Percentiles rank a stretch among this genome's conserved stretches.
Evolutionary conservation across 2,329 filamentous ascomycete genomes (phyloP).

Genomic region (Amauroascus verrucosus): DNA sequence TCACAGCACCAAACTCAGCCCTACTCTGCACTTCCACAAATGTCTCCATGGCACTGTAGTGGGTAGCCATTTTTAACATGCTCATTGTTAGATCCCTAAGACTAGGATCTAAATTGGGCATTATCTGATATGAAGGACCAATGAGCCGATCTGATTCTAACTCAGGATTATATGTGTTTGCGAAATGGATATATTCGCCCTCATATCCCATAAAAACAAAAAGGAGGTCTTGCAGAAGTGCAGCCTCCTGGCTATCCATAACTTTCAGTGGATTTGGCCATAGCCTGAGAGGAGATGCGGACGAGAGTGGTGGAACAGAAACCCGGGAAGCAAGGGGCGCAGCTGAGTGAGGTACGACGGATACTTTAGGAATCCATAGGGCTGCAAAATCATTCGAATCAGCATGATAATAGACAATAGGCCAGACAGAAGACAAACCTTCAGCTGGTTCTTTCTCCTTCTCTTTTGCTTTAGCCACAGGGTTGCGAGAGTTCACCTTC

Average conservation of each 20-base stretch:
- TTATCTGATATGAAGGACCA: constrained; percentile 69
- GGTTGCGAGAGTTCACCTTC: constrained; percentile 24
- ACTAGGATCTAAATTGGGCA: constrained; percentile 79
- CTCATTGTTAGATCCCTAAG: constrained; percentile 75
- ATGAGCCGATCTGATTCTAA: constrained; percentile 78
- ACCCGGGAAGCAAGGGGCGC: constrained; percentile 63
- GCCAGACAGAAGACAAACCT: constrained; percentile 20
- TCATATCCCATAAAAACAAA: constrained; percentile 98
- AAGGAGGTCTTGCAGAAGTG: constrained; percentile 77
- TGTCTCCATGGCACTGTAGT: constrained; percentile 81
- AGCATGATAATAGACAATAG: neutral
- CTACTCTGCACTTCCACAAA: constrained; percentile 92
- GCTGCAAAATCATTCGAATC: constrained; percentile 19
- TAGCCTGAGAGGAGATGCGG: constrained; percentile 57
- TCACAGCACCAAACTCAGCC: constrained; percentile 87
- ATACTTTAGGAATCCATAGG: constrained; percentile 71
- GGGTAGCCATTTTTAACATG: constrained; percentile 88
- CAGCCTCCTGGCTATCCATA: constrained; percentile 72
- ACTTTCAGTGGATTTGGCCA: constrained; percentile 59
- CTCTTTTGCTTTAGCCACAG: constrained; percentile 25
- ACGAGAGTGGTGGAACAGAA: constrained; percentile 51
- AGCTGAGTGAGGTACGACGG: constrained; percentile 57
- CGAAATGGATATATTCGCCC: constrained; percentile 90
- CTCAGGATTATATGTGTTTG: constrained; percentile 67
- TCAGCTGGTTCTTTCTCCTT: constrained; percentile 28